Base-by-base conservation (phyloP, 345 rosid species). In the Boechera retrofracta region DNA sequence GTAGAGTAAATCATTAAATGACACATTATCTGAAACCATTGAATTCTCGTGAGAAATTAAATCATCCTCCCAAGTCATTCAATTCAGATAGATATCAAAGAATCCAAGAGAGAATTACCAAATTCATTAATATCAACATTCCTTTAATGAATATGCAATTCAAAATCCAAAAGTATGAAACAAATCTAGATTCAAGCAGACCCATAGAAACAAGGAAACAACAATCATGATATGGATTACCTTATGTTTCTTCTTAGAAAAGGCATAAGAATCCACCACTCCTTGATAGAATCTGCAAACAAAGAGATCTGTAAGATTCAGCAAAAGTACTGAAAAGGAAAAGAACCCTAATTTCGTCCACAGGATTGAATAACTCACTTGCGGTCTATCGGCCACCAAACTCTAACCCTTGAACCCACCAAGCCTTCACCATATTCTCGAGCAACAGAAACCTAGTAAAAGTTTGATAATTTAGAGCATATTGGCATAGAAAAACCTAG, bases 381-480 rank as follows among this genome's bases (percentile, higher is more conserved):
- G 3, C 7, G 16, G 36, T 78, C 81, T 1, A 66, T 0, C 3
- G 77, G 81, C 81, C 77, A 78, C 81, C 81, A 78, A 32, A 78
- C 77, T 41, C 31, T 32, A 7, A 78, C 5, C 59, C 55, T 72
- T 4, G 77, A 57, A n/a, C 77, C 77, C 7, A 78, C 58, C 13
- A 78, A 35, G 7, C n/a, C 53, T 36, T 45, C 36, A 7, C 58
- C 75, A 21, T 32, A 35, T 5, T 47, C 35, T 0, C 8, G 47
- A 60, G 32, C 32, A 32, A 0, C 13, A 71, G 56, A 35, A 32
- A 16, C 35, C 75, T 60, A 59, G 24, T 33, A 45, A 16, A 29
- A 15, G 15, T 33, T 5, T 5, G 24, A 18, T 10, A 64, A 8
- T 64, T 64, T 33, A 64, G 54, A 28, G 38, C 2, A 58, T 2